These are phyloP conservation scores for Lactarius psammicola DNA, from an alignment of 768 basidiomycete species.

Conservation along the genomic window DNA sequence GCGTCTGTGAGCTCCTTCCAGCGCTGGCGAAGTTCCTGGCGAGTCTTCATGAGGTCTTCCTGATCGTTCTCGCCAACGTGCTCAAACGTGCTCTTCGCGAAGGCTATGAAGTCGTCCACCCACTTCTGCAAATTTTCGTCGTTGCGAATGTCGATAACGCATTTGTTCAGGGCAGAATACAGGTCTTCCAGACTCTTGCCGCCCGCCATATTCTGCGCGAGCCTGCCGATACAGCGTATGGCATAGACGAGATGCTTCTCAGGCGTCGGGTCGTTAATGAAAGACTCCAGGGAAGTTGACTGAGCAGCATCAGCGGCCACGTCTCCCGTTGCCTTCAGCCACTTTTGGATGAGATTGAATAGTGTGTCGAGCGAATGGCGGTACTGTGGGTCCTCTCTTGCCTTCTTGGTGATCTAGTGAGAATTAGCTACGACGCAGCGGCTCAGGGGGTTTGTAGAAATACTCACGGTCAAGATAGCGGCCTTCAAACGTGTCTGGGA, in stretches of 20 bases:
- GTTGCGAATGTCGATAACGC: conserved; percentile 48
- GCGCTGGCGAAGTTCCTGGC: conserved; percentile 46
- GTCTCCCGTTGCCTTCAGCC: conserved; percentile 53
- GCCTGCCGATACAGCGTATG: conserved; percentile 40
- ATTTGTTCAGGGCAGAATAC: conserved; percentile 42
- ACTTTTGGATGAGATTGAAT: conserved; percentile 55
- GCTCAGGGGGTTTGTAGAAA: neutral
- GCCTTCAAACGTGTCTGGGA: conserved; percentile 46
- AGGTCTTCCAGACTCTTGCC: conserved; percentile 52
- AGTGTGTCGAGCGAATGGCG: conserved; percentile 55
- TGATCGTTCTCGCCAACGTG: conserved; percentile 53
- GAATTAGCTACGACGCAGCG: neutral
- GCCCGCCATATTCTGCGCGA: conserved; percentile 55
- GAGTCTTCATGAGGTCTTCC: conserved; percentile 43
- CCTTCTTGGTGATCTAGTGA: conserved; percentile 60
- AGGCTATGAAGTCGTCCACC: conserved; percentile 53
- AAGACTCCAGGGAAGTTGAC: conserved; percentile 47
- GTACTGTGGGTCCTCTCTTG: conserved; percentile 60
- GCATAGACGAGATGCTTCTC: conserved; percentile 61
- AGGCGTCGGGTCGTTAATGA: conserved; percentile 60
- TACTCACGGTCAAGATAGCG: conserved; percentile 51
- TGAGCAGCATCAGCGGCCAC: conserved; percentile 46
- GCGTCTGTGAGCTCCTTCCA: conserved; percentile 52
- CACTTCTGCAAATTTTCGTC: conserved; percentile 54
- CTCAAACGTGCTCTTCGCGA: conserved; percentile 47